These are phyloP conservation scores for Termitomyces sp. DNA, from an alignment of 768 basidiomycete genomes.

Conservation along the genomic window DNA sequence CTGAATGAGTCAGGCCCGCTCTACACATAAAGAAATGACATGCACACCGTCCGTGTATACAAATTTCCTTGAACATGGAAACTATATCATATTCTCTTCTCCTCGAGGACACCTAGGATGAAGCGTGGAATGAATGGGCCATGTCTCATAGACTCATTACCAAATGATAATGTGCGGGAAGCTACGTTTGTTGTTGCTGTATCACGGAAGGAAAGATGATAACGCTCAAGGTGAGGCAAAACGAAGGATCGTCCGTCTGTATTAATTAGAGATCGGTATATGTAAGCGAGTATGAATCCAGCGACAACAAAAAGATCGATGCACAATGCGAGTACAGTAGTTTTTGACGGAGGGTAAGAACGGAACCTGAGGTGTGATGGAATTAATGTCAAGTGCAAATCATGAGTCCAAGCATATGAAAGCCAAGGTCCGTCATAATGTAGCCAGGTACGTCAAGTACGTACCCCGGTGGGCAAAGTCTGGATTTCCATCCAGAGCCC, in stretches of 20 bases:
- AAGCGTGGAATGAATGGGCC: too few species aligned
- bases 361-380: background rate
- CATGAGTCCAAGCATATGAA: background rate
- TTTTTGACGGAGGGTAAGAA: background rate
- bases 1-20: too few species aligned
- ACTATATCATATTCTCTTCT: too few species aligned
- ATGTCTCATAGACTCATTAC: background rate
- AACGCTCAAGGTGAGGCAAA: background rate
- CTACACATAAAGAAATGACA: too few species aligned
- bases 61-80: background rate
- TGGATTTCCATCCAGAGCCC: background rate
- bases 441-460: background rate
- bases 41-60: background rate
- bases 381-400: background rate
- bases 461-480: background rate
- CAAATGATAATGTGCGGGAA: background rate
- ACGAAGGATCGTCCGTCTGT: background rate
- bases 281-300: constrained; percentile 3
- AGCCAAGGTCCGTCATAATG: background rate
- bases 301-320: constrained; percentile 1
- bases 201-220: background rate
- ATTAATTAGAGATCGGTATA: constrained; percentile 9
- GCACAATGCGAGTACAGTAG: background rate
- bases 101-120: too few species aligned
- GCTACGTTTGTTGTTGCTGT: background rate